A percentile compares a stretch with the other conserved stretches of the same genome.
Conservation (phyloP, 2,329 filamentous ascomycete genomes). For the Aspergillus hortae region DNA sequence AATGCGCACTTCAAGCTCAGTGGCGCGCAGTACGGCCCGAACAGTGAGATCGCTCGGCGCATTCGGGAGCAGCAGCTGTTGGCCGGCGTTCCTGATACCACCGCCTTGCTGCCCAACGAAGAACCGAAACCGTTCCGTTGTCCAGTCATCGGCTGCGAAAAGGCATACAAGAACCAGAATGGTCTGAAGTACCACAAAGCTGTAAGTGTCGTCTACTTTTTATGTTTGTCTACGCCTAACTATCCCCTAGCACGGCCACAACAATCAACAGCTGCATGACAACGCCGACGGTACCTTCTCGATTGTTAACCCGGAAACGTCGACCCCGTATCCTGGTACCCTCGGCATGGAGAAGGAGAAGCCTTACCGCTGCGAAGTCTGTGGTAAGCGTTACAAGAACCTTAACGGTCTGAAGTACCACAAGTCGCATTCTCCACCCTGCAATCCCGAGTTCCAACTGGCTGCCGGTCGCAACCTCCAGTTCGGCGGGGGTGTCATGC, state of each 20-base stretch:
- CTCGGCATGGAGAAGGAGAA: slow-evolving; percentile 99
- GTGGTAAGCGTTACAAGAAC: slow-evolving; percentile 98
- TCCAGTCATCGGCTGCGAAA: slow-evolving; percentile 96
- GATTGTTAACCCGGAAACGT: slow-evolving; percentile 95
- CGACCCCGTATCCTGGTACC: slow-evolving; percentile 88
- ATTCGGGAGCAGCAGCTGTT: slow-evolving; percentile 63
- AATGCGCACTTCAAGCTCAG: slow-evolving; percentile 72
- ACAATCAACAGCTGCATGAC: slow-evolving; percentile 93
- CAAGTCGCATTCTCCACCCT: slow-evolving; percentile 80
- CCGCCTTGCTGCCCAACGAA: slow-evolving; percentile 59
- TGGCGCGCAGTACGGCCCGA: slow-evolving; percentile 69
- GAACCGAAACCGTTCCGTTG: slow-evolving; percentile 98
- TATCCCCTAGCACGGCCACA: slow-evolving; percentile 70
- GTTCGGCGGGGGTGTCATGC: slow-evolving; percentile 42
- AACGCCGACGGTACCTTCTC: slow-evolving; percentile 97
- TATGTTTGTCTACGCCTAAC: slow-evolving; percentile 17
- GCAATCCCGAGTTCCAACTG: slow-evolving; percentile 75
- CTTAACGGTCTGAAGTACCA: slow-evolving; percentile 96
- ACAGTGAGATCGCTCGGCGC: slow-evolving; percentile 68
- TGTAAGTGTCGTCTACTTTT: slow-evolving; percentile 46
- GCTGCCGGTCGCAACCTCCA: slow-evolving; percentile 41
- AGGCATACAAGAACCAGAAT: slow-evolving; percentile 99
- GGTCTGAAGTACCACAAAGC: slow-evolving; percentile 86
- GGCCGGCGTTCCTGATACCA: slow-evolving; percentile 51
- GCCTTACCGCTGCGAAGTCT: slow-evolving; percentile 94